Percentiles rank a stretch among this genome's conserved stretches.
Conservation (phyloP, 2,329 filamentous ascomycete species). For the Apiospora koreana region DNA sequence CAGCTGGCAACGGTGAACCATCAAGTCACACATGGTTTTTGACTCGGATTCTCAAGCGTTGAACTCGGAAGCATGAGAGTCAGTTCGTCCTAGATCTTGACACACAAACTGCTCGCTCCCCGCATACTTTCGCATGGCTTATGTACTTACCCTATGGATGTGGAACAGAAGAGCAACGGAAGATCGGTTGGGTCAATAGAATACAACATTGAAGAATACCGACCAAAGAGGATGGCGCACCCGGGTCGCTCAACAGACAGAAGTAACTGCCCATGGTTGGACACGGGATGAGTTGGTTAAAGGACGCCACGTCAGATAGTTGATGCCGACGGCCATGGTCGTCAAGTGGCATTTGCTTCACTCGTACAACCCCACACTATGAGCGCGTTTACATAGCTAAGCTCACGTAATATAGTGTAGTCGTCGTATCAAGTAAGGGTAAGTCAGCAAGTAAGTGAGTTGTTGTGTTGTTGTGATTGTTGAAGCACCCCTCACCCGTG, state of each 20-base stretch:
- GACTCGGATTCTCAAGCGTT: not conserved
- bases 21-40: not conserved
- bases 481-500: constrained; percentile 11
- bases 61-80: not conserved
- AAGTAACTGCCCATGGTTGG: constrained; percentile 12
- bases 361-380: not conserved
- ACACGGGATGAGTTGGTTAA: constrained; percentile 28
- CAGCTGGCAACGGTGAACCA: not conserved
- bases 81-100: not conserved
- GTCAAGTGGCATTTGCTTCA: not conserved
- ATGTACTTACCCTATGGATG: constrained; percentile 5
- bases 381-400: not conserved
- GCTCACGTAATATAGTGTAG: too few species aligned
- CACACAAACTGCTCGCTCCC: not conserved
- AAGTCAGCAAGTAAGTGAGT: not conserved
- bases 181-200: not conserved
- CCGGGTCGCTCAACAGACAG: constrained; percentile 13
- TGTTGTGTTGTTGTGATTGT: not conserved
- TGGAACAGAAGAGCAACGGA: not conserved
- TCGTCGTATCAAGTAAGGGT: not conserved
- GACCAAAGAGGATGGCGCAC: not conserved
- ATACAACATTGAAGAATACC: not conserved
- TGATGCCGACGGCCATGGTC: not conserved
- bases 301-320: constrained; percentile 25
- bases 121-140: constrained; percentile 3